phyloP scores from a whole-genome alignment of 2,329 filamentous ascomycete genomes.

The Dryadomyces quercus-mongolicae region DNA sequence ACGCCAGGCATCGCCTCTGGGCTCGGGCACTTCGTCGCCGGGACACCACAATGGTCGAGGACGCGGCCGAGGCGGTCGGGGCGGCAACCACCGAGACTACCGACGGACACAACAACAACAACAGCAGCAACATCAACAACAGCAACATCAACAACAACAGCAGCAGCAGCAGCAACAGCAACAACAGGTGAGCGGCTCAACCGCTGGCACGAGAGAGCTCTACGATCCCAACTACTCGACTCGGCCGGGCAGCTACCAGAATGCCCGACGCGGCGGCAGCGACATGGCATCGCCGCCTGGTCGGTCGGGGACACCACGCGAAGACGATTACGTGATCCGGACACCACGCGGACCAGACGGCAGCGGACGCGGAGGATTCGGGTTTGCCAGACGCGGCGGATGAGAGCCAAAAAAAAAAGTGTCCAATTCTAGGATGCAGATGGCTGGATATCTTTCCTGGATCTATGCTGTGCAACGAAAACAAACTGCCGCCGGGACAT shows the following conservation, averaged over 20 bases:
- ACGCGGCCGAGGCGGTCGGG: constrained; percentile 34
- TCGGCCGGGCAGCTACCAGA: constrained; percentile 44
- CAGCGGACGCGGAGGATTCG: constrained; percentile 65
- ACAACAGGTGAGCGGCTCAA: too few relatives aligned
- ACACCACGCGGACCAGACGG: constrained; percentile 68
- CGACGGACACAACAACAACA: constrained; percentile 9
- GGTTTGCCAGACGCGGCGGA: constrained; percentile 57
- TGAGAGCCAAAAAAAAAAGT: neutral
- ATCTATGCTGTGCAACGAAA: constrained; percentile 1
- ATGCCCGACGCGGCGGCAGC: neutral
- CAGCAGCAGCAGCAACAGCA: constrained; percentile 15
- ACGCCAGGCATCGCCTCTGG: constrained; percentile 44
- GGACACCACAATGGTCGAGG: constrained; percentile 8
- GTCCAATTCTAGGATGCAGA: neutral
- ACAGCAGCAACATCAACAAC: constrained; percentile 13
- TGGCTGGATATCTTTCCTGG: too few relatives aligned
- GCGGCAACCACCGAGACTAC: constrained; percentile 3
- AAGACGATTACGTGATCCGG: constrained; percentile 56
- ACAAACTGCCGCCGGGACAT: neutral
- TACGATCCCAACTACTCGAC: constrained; percentile 65
- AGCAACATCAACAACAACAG: constrained; percentile 13
- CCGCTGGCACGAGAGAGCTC: constrained; percentile 41
- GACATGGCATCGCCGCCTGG: constrained; percentile 11
- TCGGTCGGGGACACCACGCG: constrained; percentile 36
- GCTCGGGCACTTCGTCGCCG: constrained; percentile 14